Evolutionary conservation across 1,284 basidiomycete genomes (phyloP).

Genomic region (Pseudozyma sp.): DNA sequence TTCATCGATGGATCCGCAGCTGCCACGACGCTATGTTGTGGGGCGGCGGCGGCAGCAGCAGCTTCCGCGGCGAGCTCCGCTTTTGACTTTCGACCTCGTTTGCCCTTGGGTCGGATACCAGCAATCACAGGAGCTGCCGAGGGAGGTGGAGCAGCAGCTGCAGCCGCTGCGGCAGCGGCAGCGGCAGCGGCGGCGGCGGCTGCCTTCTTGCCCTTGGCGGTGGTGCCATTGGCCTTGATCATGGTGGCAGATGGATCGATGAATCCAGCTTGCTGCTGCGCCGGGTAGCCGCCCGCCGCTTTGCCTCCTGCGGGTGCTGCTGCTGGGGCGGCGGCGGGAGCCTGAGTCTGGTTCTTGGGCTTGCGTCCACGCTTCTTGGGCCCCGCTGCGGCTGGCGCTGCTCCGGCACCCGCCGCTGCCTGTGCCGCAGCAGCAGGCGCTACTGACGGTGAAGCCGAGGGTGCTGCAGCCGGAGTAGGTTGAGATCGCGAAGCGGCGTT

Average conservation of each 20-base stretch:
- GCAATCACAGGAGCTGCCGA: slow-evolving; percentile 5
- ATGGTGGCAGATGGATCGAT: slow-evolving; percentile 42
- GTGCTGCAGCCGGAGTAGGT: slow-evolving; percentile 12
- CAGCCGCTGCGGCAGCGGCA: slow-evolving; percentile 4
- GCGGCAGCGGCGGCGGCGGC: slow-evolving; percentile 27
- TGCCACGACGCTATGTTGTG: slow-evolving; percentile 1
- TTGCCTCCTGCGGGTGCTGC: slow-evolving; percentile 13
- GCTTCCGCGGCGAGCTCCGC: slow-evolving; percentile 42
- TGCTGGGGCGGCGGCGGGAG: slow-evolving; percentile 10
- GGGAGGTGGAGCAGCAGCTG: slow-evolving; percentile 13
- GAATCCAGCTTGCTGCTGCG: slow-evolving; percentile 30
- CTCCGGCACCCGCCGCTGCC: slow-evolving; percentile 10
- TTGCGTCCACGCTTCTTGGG: slow-evolving; percentile 47
- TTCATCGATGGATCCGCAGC: slow-evolving; percentile 26
- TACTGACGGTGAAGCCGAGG: slow-evolving; percentile 17
- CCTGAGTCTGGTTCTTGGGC: slow-evolving; percentile 30
- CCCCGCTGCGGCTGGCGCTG: slow-evolving; percentile 6
- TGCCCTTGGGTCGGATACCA: slow-evolving; percentile 35
- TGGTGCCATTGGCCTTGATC: slow-evolving; percentile 38
- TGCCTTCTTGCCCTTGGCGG: slow-evolving; percentile 36
- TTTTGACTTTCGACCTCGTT: slow-evolving; percentile 43
- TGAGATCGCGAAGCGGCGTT: slow-evolving; percentile 31
- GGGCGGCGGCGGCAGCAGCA: slow-evolving; percentile 27
- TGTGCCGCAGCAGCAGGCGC: slow-evolving; percentile 12
- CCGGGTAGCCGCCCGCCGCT: slow-evolving; percentile 11